A percentile compares a stretch with the other conserved stretches of the same genome.
phyloP scores from a whole-genome alignment of 805 yeast species.

The Babjeviella inositovora region DNA sequence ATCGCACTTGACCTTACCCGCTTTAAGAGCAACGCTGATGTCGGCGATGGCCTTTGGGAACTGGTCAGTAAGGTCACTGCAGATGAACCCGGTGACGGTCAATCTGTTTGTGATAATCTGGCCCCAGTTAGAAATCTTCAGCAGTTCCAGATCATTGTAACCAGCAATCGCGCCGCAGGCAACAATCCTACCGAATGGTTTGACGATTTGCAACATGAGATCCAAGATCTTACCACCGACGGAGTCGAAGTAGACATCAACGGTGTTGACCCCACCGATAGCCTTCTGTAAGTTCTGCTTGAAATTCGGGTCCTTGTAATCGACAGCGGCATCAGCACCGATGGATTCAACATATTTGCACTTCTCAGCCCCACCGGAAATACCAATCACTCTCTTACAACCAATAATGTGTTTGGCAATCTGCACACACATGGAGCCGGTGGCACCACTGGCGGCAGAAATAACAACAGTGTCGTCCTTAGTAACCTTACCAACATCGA shows the following conservation, averaged over 20 bases:
- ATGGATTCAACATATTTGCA: constrained; percentile 33
- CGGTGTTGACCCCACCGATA: constrained; percentile 27
- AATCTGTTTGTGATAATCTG: constrained; percentile 32
- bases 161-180: constrained; percentile 55
- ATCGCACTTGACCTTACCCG: constrained; percentile 20
- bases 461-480: constrained; percentile 25
- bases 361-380: constrained; percentile 45
- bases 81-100: constrained; percentile 34
- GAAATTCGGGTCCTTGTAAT: constrained; percentile 29
- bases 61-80: constrained; percentile 21
- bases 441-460: constrained; percentile 64
- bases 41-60: constrained; percentile 18
- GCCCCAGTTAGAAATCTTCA: constrained; percentile 20
- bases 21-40: constrained; percentile 16
- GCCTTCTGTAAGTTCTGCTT: constrained; percentile 16
- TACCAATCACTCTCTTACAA: constrained; percentile 40
- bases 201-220: constrained; percentile 18
- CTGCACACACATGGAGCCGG: constrained; percentile 45
- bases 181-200: constrained; percentile 23
- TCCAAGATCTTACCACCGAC: constrained; percentile 50
- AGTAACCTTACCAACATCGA: constrained; percentile 27
- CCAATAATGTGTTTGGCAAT: constrained; percentile 34
- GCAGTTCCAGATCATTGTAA: constrained; percentile 25
- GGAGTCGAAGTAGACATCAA: constrained; percentile 40
- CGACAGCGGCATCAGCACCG: constrained; percentile 35